Percentiles rank a stretch among this genome's conserved stretches.
These are phyloP conservation scores for Tolypocladium cylindrosporum DNA, from an alignment of 2,329 filamentous ascomycete species.

Conservation along the genomic window DNA sequence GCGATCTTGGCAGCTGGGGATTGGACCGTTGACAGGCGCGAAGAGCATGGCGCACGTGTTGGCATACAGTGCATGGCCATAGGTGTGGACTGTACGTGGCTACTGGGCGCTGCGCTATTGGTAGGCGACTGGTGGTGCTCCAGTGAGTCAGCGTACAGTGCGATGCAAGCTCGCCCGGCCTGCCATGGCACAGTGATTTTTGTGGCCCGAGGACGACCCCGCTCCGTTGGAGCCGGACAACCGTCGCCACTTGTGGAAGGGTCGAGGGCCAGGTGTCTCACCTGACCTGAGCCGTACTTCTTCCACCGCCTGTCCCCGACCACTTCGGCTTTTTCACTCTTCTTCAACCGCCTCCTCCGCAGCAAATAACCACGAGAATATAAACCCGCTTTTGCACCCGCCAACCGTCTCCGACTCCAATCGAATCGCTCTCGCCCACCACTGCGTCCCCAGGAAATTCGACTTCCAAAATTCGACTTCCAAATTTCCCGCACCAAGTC, in stretches of 20 bases:
- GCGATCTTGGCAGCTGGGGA: background rate
- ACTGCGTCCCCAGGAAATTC: background rate
- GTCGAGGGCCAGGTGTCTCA: background rate
- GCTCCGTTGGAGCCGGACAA: background rate
- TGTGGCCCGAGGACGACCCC: background rate
- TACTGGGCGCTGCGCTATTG: too few relatives aligned
- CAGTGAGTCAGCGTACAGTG: background rate
- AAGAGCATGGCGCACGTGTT: background rate
- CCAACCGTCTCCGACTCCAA: background rate
- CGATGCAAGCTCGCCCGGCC: background rate
- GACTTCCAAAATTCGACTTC: background rate
- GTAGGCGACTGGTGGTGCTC: too few relatives aligned
- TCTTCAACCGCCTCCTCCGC: background rate
- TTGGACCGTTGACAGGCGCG: background rate
- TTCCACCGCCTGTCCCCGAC: background rate
- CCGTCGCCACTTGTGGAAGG: background rate
- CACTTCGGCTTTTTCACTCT: background rate
- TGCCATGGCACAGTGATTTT: background rate
- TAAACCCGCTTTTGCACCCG: background rate
- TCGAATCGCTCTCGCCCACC: background rate
- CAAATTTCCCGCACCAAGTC: background rate
- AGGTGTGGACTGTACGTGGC: background rate
- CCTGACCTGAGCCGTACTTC: background rate
- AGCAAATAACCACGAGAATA: background rate
- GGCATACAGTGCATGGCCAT: background rate